Conservation (phyloP, 2,329 filamentous ascomycete genomes). For the Talaromyces sp. region DNA sequence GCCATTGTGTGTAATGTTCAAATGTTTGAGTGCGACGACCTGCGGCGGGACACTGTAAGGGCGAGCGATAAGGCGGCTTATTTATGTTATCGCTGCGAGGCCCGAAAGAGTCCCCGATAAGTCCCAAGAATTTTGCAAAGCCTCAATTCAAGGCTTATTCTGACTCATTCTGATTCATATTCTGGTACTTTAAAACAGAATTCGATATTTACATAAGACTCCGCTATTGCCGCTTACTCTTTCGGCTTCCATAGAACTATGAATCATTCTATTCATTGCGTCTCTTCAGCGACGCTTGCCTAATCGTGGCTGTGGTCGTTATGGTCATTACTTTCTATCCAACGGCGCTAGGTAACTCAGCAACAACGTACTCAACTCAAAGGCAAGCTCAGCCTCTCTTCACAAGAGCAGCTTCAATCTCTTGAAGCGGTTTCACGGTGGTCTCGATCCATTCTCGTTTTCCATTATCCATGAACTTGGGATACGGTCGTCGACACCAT, state of each 20-base stretch:
- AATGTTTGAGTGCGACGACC: background rate
- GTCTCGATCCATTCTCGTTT: constrained; percentile 45
- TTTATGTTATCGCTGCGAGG: background rate
- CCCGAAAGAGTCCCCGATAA: background rate
- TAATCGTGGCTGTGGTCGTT: background rate
- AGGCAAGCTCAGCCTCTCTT: background rate
- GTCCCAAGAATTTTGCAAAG: background rate
- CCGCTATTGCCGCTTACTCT: background rate
- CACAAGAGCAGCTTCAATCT: constrained; percentile 1
- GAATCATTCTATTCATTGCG: background rate
- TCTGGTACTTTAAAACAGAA: background rate
- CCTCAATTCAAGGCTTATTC: background rate
- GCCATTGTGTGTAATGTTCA: constrained; percentile 13
- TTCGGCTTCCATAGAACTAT: background rate
- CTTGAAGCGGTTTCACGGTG: constrained; percentile 12
- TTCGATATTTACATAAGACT: background rate
- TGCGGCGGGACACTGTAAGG: background rate
- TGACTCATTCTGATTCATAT: constrained; percentile 3
- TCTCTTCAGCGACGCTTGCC: background rate
- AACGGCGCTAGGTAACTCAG: background rate
- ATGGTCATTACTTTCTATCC: background rate
- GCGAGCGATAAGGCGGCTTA: background rate
- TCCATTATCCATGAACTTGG: constrained; percentile 45
- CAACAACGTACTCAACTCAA: background rate
- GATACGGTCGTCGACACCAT: constrained; percentile 55